A percentile compares a stretch with the other conserved stretches of the same genome.
These are phyloP conservation scores for Candolleomyces eurysporus DNA, from an alignment of 768 basidiomycete genomes.

Conservation along the genomic window DNA sequence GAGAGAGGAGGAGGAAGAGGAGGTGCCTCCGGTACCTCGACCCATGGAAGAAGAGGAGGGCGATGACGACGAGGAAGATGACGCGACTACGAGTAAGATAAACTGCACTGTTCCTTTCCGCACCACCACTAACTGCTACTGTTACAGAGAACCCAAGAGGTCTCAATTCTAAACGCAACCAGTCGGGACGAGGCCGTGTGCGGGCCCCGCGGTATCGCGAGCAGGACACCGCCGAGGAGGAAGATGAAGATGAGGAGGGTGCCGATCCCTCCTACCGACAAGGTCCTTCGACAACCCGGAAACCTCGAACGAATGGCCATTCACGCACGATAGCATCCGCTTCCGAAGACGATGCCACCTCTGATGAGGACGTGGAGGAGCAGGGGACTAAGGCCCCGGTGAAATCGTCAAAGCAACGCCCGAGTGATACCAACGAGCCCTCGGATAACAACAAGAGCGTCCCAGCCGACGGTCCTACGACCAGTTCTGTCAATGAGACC, in stretches of 20 bases:
- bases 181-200: conserved; percentile 18
- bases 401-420: not conserved
- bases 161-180: conserved; percentile 13
- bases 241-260: conserved; percentile 16
- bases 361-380: conserved; percentile 16
- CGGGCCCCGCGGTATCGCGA: conserved; percentile 5
- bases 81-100: conserved; percentile 12
- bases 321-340: conserved; percentile 16
- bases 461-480: too few species aligned
- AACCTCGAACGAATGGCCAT: conserved; percentile 14
- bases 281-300: conserved; percentile 3
- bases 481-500: too few species aligned
- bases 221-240: conserved; percentile 9
- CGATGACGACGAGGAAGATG: conserved; percentile 29
- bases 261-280: conserved; percentile 8
- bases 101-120: not conserved
- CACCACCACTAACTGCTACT: not conserved
- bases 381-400: conserved; percentile 13
- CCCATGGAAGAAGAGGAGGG: conserved; percentile 61
- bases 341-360: conserved; percentile 18
- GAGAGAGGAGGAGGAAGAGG: conserved; percentile 39
- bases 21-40: conserved; percentile 42
- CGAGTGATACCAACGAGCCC: not conserved
- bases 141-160: not conserved
- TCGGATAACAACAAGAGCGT: too few species aligned